Evolutionary conservation across 169 alveolate genomes (phyloP).

Genomic region (Theileria equi): DNA sequence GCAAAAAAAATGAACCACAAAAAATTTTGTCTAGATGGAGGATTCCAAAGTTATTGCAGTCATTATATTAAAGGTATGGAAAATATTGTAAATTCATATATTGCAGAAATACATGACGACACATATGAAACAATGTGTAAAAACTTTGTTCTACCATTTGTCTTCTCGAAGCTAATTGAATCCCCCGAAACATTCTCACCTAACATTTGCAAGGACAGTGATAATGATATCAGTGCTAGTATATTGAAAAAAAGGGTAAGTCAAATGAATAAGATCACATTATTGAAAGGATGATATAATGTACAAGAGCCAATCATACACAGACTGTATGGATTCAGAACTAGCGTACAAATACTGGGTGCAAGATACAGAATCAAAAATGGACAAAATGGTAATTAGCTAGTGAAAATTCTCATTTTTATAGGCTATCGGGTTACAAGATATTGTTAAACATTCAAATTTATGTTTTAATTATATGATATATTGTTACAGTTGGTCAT

Average conservation of each 20-base stretch:
- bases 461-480: slow-evolving; percentile 16
- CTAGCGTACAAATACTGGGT: slow-evolving; percentile 21
- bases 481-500: slow-evolving; percentile 17
- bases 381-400: slow-evolving; percentile 7
- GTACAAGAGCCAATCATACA: slow-evolving; percentile 10
- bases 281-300: slow-evolving; percentile 18
- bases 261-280: not conserved
- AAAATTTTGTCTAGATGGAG: slow-evolving; percentile 58
- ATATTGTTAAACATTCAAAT: slow-evolving; percentile 9
- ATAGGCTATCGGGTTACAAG: slow-evolving; percentile 6
- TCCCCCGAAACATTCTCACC: slow-evolving; percentile 8
- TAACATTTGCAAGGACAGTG: slow-evolving; percentile 39
- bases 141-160: slow-evolving; percentile 51
- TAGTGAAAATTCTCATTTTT: not conserved
- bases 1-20: slow-evolving; percentile 37
- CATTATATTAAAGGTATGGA: slow-evolving; percentile 34
- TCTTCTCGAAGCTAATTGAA: slow-evolving; percentile 30
- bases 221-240: slow-evolving; percentile 10
- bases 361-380: slow-evolving; percentile 5
- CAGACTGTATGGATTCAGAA: slow-evolving; percentile 24
- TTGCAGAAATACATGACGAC: slow-evolving; percentile 48
- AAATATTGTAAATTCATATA: not conserved
- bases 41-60: slow-evolving; percentile 57
- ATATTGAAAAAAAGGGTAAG: slow-evolving; percentile 27
- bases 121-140: slow-evolving; percentile 34